A percentile compares a stretch with the other conserved stretches of the same genome.
Conservation (phyloP, 441 rosid genomes). For the Populus trichocarpa region DNA sequence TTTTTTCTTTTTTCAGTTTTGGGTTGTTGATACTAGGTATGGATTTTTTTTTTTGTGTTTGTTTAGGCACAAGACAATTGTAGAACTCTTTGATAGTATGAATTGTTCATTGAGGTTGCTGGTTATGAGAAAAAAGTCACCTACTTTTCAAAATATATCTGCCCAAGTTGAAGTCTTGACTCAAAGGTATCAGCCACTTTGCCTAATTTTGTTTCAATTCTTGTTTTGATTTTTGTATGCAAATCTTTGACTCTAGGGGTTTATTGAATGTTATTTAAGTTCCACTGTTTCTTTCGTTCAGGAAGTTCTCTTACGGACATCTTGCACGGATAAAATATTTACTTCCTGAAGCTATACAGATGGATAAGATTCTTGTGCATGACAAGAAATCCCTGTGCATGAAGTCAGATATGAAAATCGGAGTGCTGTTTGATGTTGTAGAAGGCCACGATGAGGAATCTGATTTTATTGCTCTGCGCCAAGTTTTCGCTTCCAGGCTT, state of each 20-base stretch:
- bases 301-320: slow-evolving; percentile 36
- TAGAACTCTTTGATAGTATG: slow-evolving; percentile 39
- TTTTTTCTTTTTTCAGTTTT: not conserved
- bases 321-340: slow-evolving; percentile 49
- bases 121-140: slow-evolving; percentile 28
- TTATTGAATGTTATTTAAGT: not conserved
- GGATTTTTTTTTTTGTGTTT: not conserved
- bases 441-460: slow-evolving; percentile 38
- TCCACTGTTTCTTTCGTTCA: slow-evolving; percentile 17
- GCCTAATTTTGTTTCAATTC: not conserved
- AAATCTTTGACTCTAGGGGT: not conserved
- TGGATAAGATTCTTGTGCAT: slow-evolving; percentile 41
- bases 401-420: slow-evolving; percentile 42
- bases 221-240: not conserved
- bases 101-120: slow-evolving; percentile 52
- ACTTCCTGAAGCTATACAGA: slow-evolving; percentile 44
- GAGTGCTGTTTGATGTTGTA: slow-evolving; percentile 31
- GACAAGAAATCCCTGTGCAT: slow-evolving; percentile 43
- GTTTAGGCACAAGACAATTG: slow-evolving; percentile 31
- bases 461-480: slow-evolving; percentile 31
- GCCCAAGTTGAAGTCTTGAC: slow-evolving; percentile 41
- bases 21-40: not conserved
- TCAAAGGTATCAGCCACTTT: slow-evolving; percentile 31
- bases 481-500: slow-evolving; percentile 23
- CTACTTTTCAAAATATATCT: slow-evolving; percentile 41